These are phyloP conservation scores for Russula griseocarnosa DNA, from an alignment of 768 basidiomycete genomes.

Conservation along the genomic window DNA sequence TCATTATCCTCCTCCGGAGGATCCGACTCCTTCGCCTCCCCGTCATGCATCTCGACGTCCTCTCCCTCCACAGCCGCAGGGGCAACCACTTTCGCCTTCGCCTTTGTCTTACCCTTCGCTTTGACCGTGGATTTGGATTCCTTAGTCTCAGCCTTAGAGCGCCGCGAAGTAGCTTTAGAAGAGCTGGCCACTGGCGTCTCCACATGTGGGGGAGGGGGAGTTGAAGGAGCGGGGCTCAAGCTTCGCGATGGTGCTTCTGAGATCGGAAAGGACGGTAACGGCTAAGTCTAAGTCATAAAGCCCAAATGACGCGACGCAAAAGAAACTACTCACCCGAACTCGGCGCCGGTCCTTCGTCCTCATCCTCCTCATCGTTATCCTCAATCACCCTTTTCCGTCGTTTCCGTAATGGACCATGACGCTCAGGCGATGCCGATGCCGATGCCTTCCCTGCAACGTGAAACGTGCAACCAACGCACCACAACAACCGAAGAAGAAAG, in stretches of 20 bases:
- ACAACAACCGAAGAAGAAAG: neutral
- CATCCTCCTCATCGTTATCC: slow-evolving; percentile 44
- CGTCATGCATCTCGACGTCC: slow-evolving; percentile 26
- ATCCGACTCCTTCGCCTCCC: slow-evolving; percentile 30
- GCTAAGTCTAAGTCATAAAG: neutral
- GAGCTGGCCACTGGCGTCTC: neutral
- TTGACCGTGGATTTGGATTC: slow-evolving; percentile 4
- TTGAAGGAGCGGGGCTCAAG: slow-evolving; percentile 5
- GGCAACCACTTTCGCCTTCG: slow-evolving; percentile 20
- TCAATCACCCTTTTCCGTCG: slow-evolving; percentile 52
- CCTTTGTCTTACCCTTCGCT: slow-evolving; percentile 23
- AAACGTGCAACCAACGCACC: neutral
- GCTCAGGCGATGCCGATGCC: slow-evolving; percentile 30
- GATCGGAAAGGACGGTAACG: neutral
- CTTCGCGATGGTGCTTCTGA: slow-evolving; percentile 17
- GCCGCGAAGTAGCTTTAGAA: slow-evolving; percentile 6
- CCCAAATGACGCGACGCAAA: neutral
- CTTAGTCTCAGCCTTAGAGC: slow-evolving; percentile 13
- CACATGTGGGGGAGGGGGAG: neutral
- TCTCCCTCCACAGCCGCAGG: slow-evolving; percentile 8
- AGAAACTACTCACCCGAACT: slow-evolving; percentile 20
- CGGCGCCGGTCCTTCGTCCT: slow-evolving; percentile 13
- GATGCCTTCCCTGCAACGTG: slow-evolving; percentile 1
- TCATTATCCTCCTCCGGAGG: slow-evolving; percentile 33
- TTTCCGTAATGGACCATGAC: slow-evolving; percentile 39